Conservation (phyloP, 2,329 filamentous ascomycete genomes). For the Colletotrichum karsti region DNA sequence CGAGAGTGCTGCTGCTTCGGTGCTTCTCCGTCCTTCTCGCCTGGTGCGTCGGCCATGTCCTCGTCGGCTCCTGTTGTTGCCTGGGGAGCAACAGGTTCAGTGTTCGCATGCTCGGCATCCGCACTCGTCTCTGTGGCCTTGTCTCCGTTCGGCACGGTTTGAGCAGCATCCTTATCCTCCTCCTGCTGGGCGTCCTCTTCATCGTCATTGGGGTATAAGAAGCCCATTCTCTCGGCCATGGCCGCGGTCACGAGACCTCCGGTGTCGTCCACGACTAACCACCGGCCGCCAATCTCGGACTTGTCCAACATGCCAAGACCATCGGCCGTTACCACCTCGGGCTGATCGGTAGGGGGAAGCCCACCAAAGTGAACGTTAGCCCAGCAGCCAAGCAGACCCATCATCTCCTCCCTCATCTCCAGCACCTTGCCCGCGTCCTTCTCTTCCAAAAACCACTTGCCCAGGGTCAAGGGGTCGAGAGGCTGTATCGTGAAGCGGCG, state of each 20-base stretch:
- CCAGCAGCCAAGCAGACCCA: conserved; percentile 83
- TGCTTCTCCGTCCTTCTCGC: not conserved
- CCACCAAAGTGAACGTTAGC: conserved; percentile 84
- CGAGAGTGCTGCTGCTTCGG: conserved; percentile 1
- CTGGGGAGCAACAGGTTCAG: not conserved
- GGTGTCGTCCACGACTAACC: conserved; percentile 88
- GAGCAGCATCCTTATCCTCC: conserved; percentile 26
- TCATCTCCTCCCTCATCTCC: conserved; percentile 40
- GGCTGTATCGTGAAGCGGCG: conserved; percentile 87
- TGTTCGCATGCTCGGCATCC: not conserved
- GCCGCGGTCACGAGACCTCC: conserved; percentile 84
- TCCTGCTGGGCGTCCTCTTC: conserved; percentile 39
- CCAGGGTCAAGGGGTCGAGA: conserved; percentile 79
- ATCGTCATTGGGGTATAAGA: conserved; percentile 64
- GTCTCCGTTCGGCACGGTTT: conserved; percentile 16
- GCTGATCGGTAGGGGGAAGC: conserved; percentile 38
- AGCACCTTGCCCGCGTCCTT: conserved; percentile 47
- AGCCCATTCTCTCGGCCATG: conserved; percentile 88
- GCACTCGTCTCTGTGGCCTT: not conserved
- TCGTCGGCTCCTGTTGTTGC: not conserved
- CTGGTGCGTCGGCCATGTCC: not conserved
- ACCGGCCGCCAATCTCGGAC: conserved; percentile 57
- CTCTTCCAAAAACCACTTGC: conserved; percentile 75
- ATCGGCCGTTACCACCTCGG: conserved; percentile 31
- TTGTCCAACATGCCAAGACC: conserved; percentile 80